phyloP scores from a whole-genome alignment of 495 filamentous ascomycete species.

The Amniculicola lignicola region DNA sequence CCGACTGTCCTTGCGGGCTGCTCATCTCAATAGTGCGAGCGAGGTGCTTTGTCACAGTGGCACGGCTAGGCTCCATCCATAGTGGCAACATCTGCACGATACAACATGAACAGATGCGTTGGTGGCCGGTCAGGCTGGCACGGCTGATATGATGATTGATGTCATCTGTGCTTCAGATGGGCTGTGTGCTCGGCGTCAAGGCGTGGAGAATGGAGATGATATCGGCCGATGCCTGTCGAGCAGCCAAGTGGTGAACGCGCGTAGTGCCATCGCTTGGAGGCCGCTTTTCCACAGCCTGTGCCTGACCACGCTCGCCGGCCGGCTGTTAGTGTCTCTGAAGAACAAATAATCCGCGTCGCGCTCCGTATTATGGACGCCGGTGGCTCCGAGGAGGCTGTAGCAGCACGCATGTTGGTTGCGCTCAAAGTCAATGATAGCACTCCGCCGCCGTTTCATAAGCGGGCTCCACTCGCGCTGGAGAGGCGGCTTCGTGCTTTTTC shows the following conservation, averaged over 20 bases:
- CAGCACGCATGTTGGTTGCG: neutral
- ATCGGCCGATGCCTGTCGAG: neutral
- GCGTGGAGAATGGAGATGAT: too few relatives aligned
- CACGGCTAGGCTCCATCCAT: neutral
- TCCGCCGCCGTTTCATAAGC: conserved; percentile 26
- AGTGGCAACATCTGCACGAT: neutral
- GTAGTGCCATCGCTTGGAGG: neutral
- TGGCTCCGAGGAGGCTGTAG: conserved; percentile 17
- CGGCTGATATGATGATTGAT: neutral
- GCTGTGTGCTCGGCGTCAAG: neutral
- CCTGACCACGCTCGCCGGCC: conserved; percentile 6
- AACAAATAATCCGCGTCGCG: conserved; percentile 7
- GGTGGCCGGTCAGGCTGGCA: neutral
- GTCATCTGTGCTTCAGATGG: neutral
- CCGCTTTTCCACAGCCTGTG: conserved; percentile 2
- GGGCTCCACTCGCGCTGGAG: conserved; percentile 16
- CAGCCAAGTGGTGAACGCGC: conserved; percentile 15
- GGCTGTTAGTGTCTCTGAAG: neutral
- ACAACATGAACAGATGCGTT: neutral
- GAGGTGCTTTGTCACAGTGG: conserved; percentile 4
- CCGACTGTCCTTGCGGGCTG: neutral
- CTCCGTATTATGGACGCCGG: conserved; percentile 5
- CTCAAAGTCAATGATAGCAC: conserved; percentile 10
- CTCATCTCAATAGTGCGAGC: conserved; percentile 12
- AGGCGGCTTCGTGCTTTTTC: conserved; percentile 15